Evolutionary conservation across 2,329 filamentous ascomycete species (phyloP), one percentile per base, ranked within the genome.

Genomic region (Orbilia ellipsospora): DNA sequence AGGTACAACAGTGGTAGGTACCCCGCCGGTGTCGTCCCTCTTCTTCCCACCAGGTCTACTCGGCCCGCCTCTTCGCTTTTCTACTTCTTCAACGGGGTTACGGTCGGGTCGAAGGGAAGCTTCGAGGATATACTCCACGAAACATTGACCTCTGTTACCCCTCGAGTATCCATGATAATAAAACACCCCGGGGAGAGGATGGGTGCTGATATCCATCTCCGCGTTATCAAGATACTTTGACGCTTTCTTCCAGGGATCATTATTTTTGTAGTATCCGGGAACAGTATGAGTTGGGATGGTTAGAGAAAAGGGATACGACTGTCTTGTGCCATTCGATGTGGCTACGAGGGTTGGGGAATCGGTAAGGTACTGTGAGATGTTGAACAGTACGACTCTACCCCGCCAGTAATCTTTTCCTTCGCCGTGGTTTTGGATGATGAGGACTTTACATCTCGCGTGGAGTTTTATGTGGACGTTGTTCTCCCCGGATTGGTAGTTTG

Each of bases 51-150:
- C 31, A 2, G 10, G 10, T 36, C 31, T 7, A 36, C 31, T 36
- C 6, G 31, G 31, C 5, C 31, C 31, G 31, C 6, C 31, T 7
- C 31, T 7, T 36, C 31, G 31, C 13, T 20, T 50, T 16, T 59
- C 54, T 4, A 36, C 23, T 13, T 56, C 67, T 3, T 59, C n/a
- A 13, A 61, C 10, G 44, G 13, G 15, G 23, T 55, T 56, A 8
- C 59, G 28, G 8, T 7, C 48, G 3, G 62, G 23, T 2, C 31
- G 52, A 54, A 75, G 23, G 45, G 64, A 60, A 18, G 61, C 64
- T 75, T 75, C 64, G 3, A 75, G 45, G 0, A 75, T 64, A 18
- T 75, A 75, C 26, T 75, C 72, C 12, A 75, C 59, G 16, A 69
- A 75, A 23, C 57, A 64, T 40, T 69, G 36, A 0, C 64, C 64